Conservation (phyloP, 805 yeast genomes). For the Pichia eremophila region DNA sequence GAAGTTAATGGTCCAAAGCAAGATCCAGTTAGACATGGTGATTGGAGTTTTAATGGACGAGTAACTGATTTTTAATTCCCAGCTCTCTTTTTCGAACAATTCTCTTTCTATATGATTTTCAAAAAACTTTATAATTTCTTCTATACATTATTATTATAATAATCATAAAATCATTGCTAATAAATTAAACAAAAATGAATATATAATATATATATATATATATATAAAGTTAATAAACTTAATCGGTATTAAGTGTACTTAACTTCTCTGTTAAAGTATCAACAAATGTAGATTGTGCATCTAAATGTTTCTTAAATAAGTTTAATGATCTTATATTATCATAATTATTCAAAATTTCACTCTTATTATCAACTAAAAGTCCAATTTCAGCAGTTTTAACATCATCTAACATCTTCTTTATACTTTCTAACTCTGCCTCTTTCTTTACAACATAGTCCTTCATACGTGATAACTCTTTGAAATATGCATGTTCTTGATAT, state of each 20-base stretch:
- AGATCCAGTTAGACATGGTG: conserved; percentile 79
- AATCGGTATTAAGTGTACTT: neutral
- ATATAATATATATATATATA: no score
- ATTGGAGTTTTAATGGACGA: conserved; percentile 92
- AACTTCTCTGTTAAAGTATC: conserved; percentile 7
- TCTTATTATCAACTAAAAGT: conserved; percentile 2
- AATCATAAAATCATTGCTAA: neutral
- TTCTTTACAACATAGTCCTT: conserved; percentile 11
- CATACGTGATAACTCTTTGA: conserved; percentile 18
- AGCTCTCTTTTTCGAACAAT: neutral
- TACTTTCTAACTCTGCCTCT: conserved; percentile 11
- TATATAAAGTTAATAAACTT: no score
- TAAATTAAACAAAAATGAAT: neutral
- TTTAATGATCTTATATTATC: conserved; percentile 7
- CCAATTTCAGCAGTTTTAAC: conserved; percentile 14
- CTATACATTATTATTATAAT: neutral
- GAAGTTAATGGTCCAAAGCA: conserved; percentile 97
- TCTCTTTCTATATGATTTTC: neutral
- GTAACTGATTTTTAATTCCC: conserved; percentile 74
- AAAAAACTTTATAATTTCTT: no score
- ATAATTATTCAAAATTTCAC: conserved; percentile 3
- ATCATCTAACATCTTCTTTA: conserved; percentile 8
- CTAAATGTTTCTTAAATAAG: conserved; percentile 14
- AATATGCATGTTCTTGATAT: conserved; percentile 18
- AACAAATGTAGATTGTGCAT: conserved; percentile 9